Evolutionary conservation across 163 green algal species (phyloP).

Genomic region (Chloroidium sp.): DNA sequence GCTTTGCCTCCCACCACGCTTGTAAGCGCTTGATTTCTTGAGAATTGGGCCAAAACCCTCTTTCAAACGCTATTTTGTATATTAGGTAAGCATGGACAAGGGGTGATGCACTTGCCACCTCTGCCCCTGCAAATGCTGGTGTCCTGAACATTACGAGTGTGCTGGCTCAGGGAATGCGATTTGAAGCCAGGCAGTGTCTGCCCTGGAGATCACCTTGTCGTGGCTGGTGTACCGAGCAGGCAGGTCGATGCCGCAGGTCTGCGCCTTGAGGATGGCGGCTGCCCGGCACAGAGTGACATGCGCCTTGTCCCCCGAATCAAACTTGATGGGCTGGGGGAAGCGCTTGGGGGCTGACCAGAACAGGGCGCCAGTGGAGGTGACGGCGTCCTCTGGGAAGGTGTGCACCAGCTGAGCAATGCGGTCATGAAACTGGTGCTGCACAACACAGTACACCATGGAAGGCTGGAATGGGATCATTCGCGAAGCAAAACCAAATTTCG

Average conservation of each 20-base stretch:
- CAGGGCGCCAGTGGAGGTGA: conserved; percentile 77
- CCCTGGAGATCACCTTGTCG: conserved; percentile 23
- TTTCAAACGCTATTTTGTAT: too few species aligned
- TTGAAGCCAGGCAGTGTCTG: neutral
- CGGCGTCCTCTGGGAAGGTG: conserved; percentile 95
- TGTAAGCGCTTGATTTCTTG: too few species aligned
- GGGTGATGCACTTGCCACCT: too few species aligned
- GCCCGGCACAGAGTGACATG: conserved; percentile 55
- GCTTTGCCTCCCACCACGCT: too few species aligned
- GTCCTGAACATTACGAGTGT: too few species aligned
- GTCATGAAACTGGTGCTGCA: conserved; percentile 84
- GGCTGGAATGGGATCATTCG: neutral
- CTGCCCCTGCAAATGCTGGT: too few species aligned
- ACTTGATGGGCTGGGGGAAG: conserved; percentile 80
- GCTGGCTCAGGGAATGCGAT: too few species aligned
- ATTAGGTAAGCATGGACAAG: too few species aligned
- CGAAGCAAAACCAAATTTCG: neutral
- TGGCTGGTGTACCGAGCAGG: conserved; percentile 69
- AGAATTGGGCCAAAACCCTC: too few species aligned
- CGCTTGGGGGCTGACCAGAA: conserved; percentile 98
- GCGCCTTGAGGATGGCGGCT: conserved; percentile 58
- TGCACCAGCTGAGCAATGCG: conserved; percentile 87
- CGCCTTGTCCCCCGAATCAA: conserved; percentile 59
- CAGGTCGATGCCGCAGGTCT: conserved; percentile 64
- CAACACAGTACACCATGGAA: neutral